Evolutionary conservation across 306 rosid genomes (phyloP), one percentile per base, ranked within the genome.

Genomic region (Dicorynia guianensis): DNA sequence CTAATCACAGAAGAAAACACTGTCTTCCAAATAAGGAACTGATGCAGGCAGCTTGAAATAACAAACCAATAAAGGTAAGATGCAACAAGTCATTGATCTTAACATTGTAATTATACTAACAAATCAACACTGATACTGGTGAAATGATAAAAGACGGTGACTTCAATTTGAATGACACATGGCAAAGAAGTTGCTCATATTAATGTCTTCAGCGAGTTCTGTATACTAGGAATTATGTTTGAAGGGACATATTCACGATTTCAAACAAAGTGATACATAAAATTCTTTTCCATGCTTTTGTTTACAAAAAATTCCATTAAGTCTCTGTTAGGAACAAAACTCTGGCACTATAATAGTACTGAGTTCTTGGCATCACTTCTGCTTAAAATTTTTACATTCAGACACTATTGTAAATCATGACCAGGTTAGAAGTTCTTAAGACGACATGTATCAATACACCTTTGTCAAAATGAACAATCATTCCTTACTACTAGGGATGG

Each of bases 161-260:
- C 65, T 63, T 54, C 64, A 69, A 54, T 20, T 65, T 52, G 47
- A 56, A 52, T 46, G 39, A 13, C 65, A 34, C 19, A 63, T 71
- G 75, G 36, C 48, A 62, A 57, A 58, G 75, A 58, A 14, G 66
- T 44, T 14, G 58, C 35, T 6, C 25, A 48, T 11, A 20, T n/a
- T 69, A 52, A 14, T 35, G 44, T 48, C 70, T 76, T 68, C 25
- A 4, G 18, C 33, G 12, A 63, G n/a, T 54, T 78, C 63, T 34
- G 52, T 33, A 63, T 54, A 71, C 8, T 30, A 67, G 18, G 49
- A 25, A 7, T 69, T 78, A 52, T 30, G 50, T 61, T 61, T 39
- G 38, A 15, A 7, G n/a, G 47, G 68, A 17, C 53, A 40, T 10
- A 39, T 39, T 43, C 48, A 54, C 63, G 48, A 58, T 48, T 55